Percentiles rank a stretch among this genome's conserved stretches.
Conservation (phyloP, 1,284 basidiomycete genomes). For the Tranzscheliella williamsii region DNA sequence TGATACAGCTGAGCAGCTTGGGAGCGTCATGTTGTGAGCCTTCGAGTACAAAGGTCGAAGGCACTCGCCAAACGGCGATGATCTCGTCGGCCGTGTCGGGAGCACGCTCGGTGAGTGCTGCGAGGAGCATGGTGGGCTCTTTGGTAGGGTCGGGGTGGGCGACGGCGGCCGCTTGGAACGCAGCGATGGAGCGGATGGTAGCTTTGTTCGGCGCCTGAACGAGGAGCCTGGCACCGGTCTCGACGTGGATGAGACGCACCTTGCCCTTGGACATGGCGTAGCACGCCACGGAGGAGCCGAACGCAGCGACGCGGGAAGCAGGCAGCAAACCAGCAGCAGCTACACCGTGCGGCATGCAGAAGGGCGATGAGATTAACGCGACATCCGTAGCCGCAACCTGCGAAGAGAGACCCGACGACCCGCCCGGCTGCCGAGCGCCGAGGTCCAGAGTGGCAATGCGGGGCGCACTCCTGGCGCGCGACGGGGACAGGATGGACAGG, state of each 20-base stretch:
- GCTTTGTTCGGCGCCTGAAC: conserved; percentile 12
- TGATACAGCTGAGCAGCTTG: conserved; percentile 6
- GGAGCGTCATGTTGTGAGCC: conserved; percentile 4
- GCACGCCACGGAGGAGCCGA: conserved; percentile 11
- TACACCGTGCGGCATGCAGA: conserved; percentile 13
- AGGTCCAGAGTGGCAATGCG: conserved; percentile 26
- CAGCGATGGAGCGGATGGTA: conserved; percentile 10
- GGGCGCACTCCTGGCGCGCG: conserved; percentile 16
- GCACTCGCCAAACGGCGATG: conserved; percentile 14
- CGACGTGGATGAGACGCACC: conserved; percentile 24
- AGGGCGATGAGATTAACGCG: conserved; percentile 25
- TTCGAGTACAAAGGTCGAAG: conserved; percentile 9
- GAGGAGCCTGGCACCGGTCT: conserved; percentile 15
- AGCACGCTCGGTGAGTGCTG: conserved; percentile 11
- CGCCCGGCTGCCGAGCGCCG: conserved; percentile 21
- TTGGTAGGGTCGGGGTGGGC: not conserved
- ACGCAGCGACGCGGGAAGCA: conserved; percentile 13
- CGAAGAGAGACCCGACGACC: conserved; percentile 18
- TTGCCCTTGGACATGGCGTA: conserved; percentile 39
- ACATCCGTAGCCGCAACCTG: conserved; percentile 26
- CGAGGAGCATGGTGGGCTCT: conserved; percentile 4
- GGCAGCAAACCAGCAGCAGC: conserved; percentile 7
- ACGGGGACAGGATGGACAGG: conserved; percentile 24
- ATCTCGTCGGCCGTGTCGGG: conserved; percentile 13
- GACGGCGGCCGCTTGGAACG: conserved; percentile 4